Evolutionary conservation across 192 early-diverging fungal species (phyloP).

Genomic region (Coemansia sp.): DNA sequence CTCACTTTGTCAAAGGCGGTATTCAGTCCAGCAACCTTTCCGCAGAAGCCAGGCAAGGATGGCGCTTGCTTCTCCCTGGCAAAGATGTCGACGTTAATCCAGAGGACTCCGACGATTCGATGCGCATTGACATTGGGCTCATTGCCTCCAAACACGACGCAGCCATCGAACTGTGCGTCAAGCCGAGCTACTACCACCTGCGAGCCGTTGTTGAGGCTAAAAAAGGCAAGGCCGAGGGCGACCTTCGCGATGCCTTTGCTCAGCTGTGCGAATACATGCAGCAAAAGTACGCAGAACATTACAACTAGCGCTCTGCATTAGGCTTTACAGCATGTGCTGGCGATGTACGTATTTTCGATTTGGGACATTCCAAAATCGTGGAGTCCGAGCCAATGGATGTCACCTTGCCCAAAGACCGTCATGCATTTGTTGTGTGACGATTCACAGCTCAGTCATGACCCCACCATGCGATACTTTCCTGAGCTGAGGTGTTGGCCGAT

Average conservation of each 20-base stretch:
- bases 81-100: background rate
- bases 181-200: background rate
- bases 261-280: slow-evolving; percentile 3
- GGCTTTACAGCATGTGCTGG: slow-evolving; percentile 1
- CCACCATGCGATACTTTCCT: background rate
- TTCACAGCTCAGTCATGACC: slow-evolving; percentile 11
- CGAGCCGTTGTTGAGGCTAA: slow-evolving; percentile 5
- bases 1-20: background rate
- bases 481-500: background rate
- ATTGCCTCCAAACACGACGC: background rate
- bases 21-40: background rate
- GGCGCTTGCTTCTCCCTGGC: background rate
- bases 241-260: background rate
- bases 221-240: background rate
- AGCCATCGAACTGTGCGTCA: background rate
- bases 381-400: background rate
- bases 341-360: background rate
- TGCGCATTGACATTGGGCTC: too few species aligned
- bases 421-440: background rate
- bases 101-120: background rate
- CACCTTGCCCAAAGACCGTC: background rate
- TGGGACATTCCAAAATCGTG: background rate
- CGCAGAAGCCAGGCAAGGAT: background rate
- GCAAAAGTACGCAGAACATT: background rate
- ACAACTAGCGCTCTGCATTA: slow-evolving; percentile 12